Evolutionary conservation across 352 stramenopile genomes (phyloP).

Genomic region (Globisporangium mamillatum): DNA sequence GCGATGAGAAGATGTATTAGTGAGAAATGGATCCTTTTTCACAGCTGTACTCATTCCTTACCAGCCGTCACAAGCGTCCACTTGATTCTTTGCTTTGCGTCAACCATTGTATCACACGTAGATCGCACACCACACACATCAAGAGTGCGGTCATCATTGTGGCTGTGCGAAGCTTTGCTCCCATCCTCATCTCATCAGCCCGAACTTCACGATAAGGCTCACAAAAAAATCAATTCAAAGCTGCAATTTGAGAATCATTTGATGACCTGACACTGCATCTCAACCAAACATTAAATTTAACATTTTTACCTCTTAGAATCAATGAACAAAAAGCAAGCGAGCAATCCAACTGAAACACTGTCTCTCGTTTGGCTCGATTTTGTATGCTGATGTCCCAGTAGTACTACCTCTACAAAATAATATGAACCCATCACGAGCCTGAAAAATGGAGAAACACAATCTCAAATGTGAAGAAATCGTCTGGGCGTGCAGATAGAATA

Average conservation of each 20-base stretch:
- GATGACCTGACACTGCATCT: neutral
- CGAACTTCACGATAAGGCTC: neutral
- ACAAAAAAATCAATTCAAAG: neutral
- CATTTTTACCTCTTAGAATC: no score
- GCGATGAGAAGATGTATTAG: constrained; percentile 86
- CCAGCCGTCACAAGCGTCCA: neutral
- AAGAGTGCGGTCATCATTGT: neutral
- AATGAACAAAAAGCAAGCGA: no score
- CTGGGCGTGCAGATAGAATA: no score
- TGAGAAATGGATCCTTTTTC: neutral
- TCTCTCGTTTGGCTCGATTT: no score
- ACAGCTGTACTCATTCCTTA: neutral
- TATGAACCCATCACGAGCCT: neutral
- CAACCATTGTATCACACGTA: neutral
- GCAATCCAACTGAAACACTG: no score
- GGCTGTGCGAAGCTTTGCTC: neutral
- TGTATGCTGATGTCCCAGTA: no score
- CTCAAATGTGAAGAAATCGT: no score
- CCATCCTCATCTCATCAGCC: neutral
- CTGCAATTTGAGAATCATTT: neutral
- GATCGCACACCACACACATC: neutral
- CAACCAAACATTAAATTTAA: neutral
- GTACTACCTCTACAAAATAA: no score
- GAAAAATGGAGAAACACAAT: neutral
- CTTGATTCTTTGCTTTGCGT: constrained; percentile 4